Evolutionary conservation across 768 basidiomycete species (phyloP).

Genomic region (Trametes coccinea): DNA sequence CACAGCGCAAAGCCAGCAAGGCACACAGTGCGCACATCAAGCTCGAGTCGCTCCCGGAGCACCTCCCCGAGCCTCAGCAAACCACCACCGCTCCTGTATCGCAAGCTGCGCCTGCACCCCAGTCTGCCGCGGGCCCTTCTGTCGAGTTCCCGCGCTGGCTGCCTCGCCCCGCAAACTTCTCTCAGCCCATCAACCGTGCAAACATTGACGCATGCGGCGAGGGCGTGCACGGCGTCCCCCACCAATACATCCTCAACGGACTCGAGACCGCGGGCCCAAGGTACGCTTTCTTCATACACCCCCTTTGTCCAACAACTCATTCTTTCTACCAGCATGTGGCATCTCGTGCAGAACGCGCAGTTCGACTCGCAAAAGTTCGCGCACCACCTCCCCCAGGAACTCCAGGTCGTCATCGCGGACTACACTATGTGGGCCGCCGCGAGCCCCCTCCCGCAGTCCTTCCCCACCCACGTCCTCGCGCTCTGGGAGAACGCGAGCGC

Average conservation of each 20-base stretch:
- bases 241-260: constrained; percentile 61
- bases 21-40: constrained; percentile 5
- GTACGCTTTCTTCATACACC: constrained; percentile 34
- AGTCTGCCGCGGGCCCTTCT: constrained; percentile 27
- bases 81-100: neutral
- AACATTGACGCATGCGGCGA: constrained; percentile 56
- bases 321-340: constrained; percentile 22
- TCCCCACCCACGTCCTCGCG: constrained; percentile 44
- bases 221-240: constrained; percentile 49
- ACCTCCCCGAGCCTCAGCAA: constrained; percentile 7
- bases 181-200: constrained; percentile 55
- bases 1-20: constrained; percentile 20
- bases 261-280: constrained; percentile 47
- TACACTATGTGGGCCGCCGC: constrained; percentile 14
- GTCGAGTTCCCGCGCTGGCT: constrained; percentile 74
- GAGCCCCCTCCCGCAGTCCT: constrained; percentile 30
- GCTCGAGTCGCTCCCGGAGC: neutral
- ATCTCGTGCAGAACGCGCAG: constrained; percentile 6
- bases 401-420: constrained; percentile 41
- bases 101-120: constrained; percentile 27
- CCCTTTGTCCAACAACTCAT: neutral
- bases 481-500: constrained; percentile 47
- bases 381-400: constrained; percentile 43
- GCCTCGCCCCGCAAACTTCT: constrained; percentile 51
- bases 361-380: constrained; percentile 32